A percentile compares a stretch with the other conserved stretches of the same genome.
These are phyloP conservation scores for Mycena belliarum DNA, from an alignment of 768 basidiomycete species.

Conservation along the genomic window DNA sequence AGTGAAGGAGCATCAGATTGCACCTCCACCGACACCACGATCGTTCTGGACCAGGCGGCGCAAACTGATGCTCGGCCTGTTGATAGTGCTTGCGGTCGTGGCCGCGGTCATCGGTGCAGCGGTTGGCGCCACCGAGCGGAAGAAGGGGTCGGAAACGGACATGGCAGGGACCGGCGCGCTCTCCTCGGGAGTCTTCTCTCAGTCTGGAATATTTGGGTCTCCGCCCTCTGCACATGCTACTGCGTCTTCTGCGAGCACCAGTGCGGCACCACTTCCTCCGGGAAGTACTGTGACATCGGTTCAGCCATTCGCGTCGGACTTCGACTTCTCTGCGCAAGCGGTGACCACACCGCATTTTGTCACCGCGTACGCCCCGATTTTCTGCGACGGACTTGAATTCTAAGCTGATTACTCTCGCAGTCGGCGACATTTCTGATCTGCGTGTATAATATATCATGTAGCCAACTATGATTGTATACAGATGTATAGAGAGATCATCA, in stretches of 20 bases:
- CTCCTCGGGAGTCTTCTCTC: neutral
- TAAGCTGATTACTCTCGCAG: neutral
- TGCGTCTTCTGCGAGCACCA: no score
- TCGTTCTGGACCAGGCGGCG: neutral
- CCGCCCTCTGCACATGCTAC: no score
- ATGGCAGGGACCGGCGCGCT: neutral
- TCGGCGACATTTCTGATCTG: slow-evolving; percentile 5
- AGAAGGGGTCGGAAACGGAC: neutral
- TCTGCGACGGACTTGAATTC: neutral
- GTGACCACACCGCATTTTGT: neutral
- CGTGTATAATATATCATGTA: no score
- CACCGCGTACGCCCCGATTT: slow-evolving; percentile 1
- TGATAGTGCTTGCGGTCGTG: slow-evolving; percentile 5
- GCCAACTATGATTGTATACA: no score
- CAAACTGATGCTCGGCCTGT: neutral
- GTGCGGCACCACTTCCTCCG: neutral
- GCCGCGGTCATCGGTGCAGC: slow-evolving; percentile 12
- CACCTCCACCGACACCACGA: neutral
- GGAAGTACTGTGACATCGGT: neutral
- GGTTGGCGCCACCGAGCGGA: neutral
- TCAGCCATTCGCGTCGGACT: neutral
- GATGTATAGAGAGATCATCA: no score
- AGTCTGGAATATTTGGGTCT: neutral
- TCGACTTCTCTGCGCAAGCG: neutral
- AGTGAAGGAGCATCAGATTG: no score